Conservation (phyloP, 2,329 filamentous ascomycete species). For the Stagonosporopsis tanaceti region DNA sequence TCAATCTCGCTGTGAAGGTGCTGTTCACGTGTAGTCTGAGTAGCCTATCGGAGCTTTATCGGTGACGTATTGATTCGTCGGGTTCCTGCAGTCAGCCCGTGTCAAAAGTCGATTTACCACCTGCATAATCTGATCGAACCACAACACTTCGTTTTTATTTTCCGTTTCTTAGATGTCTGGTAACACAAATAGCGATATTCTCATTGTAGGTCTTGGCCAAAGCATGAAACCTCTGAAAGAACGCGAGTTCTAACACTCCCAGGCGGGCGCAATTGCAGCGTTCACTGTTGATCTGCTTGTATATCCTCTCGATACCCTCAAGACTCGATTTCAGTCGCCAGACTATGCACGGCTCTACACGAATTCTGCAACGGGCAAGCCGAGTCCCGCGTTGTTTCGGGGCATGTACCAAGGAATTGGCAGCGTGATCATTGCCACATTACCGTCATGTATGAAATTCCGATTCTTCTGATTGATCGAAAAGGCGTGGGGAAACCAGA, state of each 20-base stretch:
- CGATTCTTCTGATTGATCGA: neutral
- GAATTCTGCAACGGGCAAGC: conserved; percentile 62
- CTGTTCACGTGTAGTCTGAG: conserved; percentile 2
- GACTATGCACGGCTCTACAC: conserved; percentile 75
- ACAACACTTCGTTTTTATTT: neutral
- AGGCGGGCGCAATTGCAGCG: conserved; percentile 86
- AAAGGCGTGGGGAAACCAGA: too few species aligned
- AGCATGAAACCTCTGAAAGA: neutral
- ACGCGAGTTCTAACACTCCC: conserved; percentile 4
- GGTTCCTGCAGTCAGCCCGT: conserved; percentile 10
- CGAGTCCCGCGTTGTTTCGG: conserved; percentile 67
- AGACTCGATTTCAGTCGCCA: conserved; percentile 83
- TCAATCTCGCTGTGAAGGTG: conserved; percentile 10
- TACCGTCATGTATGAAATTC: conserved; percentile 74
- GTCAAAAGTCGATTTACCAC: conserved; percentile 10
- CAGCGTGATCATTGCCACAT: conserved; percentile 81
- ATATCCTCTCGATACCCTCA: conserved; percentile 88
- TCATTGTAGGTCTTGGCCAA: conserved; percentile 57
- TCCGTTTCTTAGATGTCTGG: conserved; percentile 38
- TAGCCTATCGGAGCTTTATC: conserved; percentile 12
- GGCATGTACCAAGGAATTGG: conserved; percentile 89
- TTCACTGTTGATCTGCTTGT: conserved; percentile 86
- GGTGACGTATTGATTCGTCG: conserved; percentile 28
- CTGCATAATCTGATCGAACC: conserved; percentile 9
- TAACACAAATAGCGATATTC: conserved; percentile 63